These are phyloP conservation scores for Postia placenta DNA, from an alignment of 768 basidiomycete genomes.

Conservation along the genomic window DNA sequence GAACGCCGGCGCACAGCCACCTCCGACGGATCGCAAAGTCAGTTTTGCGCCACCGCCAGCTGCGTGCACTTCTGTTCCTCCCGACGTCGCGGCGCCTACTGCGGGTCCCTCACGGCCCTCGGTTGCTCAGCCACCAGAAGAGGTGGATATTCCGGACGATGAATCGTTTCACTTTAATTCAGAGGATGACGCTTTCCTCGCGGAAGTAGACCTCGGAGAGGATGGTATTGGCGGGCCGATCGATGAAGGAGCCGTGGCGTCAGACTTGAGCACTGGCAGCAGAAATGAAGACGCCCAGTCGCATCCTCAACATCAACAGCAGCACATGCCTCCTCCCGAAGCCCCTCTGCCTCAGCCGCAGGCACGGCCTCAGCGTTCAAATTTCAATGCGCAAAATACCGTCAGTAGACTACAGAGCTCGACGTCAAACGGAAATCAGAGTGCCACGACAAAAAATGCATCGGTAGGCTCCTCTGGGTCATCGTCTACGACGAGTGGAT, in stretches of 20 bases:
- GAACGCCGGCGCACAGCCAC: constrained; percentile 3
- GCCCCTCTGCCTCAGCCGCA: not conserved
- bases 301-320: not conserved
- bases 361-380: not conserved
- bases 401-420: not conserved
- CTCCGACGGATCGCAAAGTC: constrained; percentile 6
- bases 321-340: not conserved
- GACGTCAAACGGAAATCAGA: not conserved
- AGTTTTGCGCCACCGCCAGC: constrained; percentile 6
- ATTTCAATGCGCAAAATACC: not conserved
- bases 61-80: constrained; percentile 6
- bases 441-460: not conserved
- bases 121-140: not conserved
- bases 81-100: not conserved
- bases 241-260: constrained; percentile 27
- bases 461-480: not conserved
- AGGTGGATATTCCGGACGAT: constrained; percentile 9
- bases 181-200: constrained; percentile 64
- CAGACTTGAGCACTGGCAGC: constrained; percentile 1
- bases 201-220: constrained; percentile 40
- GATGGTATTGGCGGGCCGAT: constrained; percentile 29
- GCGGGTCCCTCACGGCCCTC: not conserved
- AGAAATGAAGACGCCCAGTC: not conserved
- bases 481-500: not conserved
- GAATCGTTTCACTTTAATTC: constrained; percentile 47